These are phyloP conservation scores for Daedalea quercina DNA, from an alignment of 768 basidiomycete genomes.

Conservation along the genomic window DNA sequence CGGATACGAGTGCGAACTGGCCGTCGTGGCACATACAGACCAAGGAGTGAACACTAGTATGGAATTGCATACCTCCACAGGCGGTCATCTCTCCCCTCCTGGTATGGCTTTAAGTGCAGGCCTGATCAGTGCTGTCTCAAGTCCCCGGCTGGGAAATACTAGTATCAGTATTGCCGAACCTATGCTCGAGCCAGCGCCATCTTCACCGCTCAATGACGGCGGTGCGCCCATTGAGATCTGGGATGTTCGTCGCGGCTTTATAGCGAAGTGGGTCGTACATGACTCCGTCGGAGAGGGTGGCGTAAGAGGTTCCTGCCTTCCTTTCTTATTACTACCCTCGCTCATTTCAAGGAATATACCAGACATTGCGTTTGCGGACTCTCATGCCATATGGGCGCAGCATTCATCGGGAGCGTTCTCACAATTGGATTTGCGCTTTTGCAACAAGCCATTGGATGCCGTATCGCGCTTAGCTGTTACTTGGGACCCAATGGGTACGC, in stretches of 20 bases:
- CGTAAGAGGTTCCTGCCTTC: slow-evolving; percentile 53
- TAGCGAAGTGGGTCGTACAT: slow-evolving; percentile 76
- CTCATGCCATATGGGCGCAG: slow-evolving; percentile 67
- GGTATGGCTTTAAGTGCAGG: too few relatives aligned
- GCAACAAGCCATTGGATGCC: slow-evolving; percentile 57
- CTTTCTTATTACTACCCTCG: neutral
- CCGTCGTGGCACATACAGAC: slow-evolving; percentile 61
- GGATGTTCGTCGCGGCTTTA: slow-evolving; percentile 77
- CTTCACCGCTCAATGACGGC: slow-evolving; percentile 9
- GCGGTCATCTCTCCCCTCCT: neutral
- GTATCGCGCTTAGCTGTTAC: slow-evolving; percentile 56
- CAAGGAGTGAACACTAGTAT: slow-evolving; percentile 32
- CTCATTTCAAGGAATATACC: neutral
- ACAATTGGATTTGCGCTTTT: slow-evolving; percentile 67
- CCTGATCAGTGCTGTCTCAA: slow-evolving; percentile 9
- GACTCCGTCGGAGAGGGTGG: slow-evolving; percentile 64
- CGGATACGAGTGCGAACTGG: slow-evolving; percentile 67
- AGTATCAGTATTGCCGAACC: slow-evolving; percentile 6
- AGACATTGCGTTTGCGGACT: slow-evolving; percentile 69
- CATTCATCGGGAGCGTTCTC: slow-evolving; percentile 74
- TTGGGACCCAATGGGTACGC: slow-evolving; percentile 59
- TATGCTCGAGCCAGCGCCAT: slow-evolving; percentile 3
- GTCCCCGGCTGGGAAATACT: slow-evolving; percentile 12
- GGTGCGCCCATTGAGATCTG: slow-evolving; percentile 74
- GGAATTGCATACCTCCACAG: slow-evolving; percentile 11